Conservation (phyloP, 805 yeast species). For the Starmerella etchellsii region DNA sequence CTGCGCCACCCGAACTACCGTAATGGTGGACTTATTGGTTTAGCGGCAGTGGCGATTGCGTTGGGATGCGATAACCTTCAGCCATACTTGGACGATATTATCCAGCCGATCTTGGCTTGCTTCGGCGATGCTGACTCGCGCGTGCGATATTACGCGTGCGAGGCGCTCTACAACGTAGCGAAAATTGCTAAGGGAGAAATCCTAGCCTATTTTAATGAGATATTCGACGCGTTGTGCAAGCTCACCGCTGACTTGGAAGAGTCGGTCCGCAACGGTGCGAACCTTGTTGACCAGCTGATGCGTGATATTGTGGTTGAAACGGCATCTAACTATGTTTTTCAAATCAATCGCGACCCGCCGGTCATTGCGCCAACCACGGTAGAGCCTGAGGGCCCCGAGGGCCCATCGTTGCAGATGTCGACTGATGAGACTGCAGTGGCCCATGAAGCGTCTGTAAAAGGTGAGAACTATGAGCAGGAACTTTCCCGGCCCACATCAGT, state of each 20-base stretch:
- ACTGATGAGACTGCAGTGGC: not conserved
- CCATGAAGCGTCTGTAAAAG: not conserved
- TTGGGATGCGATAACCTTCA: conserved; percentile 76
- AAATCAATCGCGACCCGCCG: conserved; percentile 39
- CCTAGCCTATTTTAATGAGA: conserved; percentile 79
- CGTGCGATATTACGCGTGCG: conserved; percentile 94
- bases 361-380: conserved; percentile 45
- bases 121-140: conserved; percentile 96
- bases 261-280: conserved; percentile 91
- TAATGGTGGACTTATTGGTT: conserved; percentile 90
- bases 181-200: conserved; percentile 95
- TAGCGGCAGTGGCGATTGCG: conserved; percentile 93
- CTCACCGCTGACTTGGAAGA: conserved; percentile 83
- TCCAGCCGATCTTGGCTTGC: conserved; percentile 88
- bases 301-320: conserved; percentile 93
- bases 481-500: not conserved
- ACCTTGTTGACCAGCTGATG: conserved; percentile 72
- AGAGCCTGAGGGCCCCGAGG: conserved; percentile 18
- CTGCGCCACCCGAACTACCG: conserved; percentile 77
- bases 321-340: conserved; percentile 74
- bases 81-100: conserved; percentile 63
- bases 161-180: conserved; percentile 86
- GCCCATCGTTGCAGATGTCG: conserved; percentile 7
- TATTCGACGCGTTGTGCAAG: conserved; percentile 82
- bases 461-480: not conserved